Evolutionary conservation across 2,329 filamentous ascomycete genomes (phyloP).

Genomic region (Xenoacremonium recifei): DNA sequence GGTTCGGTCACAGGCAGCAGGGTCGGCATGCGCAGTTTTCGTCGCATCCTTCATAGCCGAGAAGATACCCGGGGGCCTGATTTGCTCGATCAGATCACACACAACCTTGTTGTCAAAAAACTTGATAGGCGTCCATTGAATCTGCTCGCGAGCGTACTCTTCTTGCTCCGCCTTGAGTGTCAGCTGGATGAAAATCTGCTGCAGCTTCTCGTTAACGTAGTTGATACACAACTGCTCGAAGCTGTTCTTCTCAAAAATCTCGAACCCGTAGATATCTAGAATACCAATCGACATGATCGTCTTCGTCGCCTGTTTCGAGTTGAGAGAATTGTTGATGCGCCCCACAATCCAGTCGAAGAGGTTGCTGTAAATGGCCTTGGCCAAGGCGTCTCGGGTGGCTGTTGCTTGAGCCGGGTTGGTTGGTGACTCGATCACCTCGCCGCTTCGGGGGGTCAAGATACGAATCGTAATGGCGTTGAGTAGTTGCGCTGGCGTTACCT

Average conservation of each 20-base stretch:
- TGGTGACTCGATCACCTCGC: conserved; percentile 70
- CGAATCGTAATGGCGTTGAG: conserved; percentile 87
- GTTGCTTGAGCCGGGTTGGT: conserved; percentile 84
- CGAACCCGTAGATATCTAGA: conserved; percentile 97
- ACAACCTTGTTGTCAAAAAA: conserved; percentile 99
- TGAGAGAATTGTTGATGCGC: conserved; percentile 84
- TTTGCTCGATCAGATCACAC: conserved; percentile 93
- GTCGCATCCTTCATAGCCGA: conserved; percentile 97
- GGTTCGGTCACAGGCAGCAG: conserved; percentile 88
- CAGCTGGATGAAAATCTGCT: conserved; percentile 98
- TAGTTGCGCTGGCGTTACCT: conserved; percentile 77
- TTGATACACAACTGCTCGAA: conserved; percentile 99
- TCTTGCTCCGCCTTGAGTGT: conserved; percentile 97
- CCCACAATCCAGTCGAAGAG: conserved; percentile 98
- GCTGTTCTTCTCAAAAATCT: conserved; percentile 98
- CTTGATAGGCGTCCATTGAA: conserved; percentile 98
- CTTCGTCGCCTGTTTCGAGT: conserved; percentile 69
- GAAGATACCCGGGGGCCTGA: conserved; percentile 86
- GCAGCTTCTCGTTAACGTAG: conserved; percentile 98
- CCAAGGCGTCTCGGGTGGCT: conserved; percentile 84
- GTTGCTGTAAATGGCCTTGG: conserved; percentile 96
- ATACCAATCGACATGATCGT: conserved; percentile 97
- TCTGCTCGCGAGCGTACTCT: conserved; percentile 93
- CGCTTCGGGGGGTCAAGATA: conserved; percentile 69
- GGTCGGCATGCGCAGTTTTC: conserved; percentile 96